Evolutionary conservation across 225 moss, liverwort and hornwort genomes (phyloP).

Genomic region (Neckera pumila): DNA sequence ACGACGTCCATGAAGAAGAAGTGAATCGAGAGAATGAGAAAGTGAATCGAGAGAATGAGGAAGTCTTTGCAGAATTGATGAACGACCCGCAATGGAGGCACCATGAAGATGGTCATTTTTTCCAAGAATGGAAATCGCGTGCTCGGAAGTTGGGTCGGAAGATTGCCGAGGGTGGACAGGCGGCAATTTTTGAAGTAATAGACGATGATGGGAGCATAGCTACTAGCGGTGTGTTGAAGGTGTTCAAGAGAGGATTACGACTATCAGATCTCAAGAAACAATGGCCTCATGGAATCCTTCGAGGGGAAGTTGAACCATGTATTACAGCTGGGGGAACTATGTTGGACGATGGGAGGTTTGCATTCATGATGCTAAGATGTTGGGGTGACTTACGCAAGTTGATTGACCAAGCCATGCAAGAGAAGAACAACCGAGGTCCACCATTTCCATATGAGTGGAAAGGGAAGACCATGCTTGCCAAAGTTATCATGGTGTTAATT

Average conservation of each 20-base stretch:
- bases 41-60: not conserved
- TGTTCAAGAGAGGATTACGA: not conserved
- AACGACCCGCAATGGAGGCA: not conserved
- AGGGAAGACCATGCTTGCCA: fast-evolving
- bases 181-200: fast-evolving
- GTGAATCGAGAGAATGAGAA: not conserved
- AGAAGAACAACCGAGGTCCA: not conserved
- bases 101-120: fast-evolving
- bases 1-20: not conserved
- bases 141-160: fast-evolving
- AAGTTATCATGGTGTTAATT: fast-evolving
- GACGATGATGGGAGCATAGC: fast-evolving
- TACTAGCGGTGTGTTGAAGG: fast-evolving
- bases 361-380: fast-evolving
- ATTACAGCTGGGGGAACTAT: fast-evolving
- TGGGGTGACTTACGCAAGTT: not conserved
- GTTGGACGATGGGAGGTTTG: not conserved
- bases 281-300: not conserved
- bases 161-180: not conserved
- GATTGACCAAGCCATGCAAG: not conserved
- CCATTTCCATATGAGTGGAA: not conserved
- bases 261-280: not conserved
- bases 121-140: fast-evolving
- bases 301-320: fast-evolving
- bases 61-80: not conserved